Evolutionary conservation across 768 basidiomycete species (phyloP).

Genomic region (Tulasnella sp.): DNA sequence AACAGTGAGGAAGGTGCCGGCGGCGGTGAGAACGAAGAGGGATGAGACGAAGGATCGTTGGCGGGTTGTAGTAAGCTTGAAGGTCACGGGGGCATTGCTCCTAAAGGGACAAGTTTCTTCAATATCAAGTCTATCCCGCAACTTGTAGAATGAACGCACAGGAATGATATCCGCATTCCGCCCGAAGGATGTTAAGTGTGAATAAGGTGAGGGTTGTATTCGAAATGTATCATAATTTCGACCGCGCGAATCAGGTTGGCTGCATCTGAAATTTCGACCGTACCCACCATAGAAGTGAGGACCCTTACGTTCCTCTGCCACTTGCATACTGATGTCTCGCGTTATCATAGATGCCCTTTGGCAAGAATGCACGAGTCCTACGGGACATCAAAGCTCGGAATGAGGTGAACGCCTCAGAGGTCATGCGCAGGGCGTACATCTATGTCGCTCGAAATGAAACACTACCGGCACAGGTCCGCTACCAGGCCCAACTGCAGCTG

Average conservation of each 20-base stretch:
- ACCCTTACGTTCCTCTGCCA: not conserved
- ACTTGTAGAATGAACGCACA: too few species aligned
- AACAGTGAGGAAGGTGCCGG: constrained; percentile 69
- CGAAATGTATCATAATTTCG: not conserved
- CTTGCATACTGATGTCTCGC: not conserved
- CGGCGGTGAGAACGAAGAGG: constrained; percentile 70
- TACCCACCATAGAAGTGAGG: not conserved
- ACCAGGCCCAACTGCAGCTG: constrained; percentile 88
- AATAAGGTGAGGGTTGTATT: not conserved
- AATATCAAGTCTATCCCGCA: too few species aligned
- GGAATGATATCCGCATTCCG: not conserved
- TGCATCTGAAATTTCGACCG: not conserved
- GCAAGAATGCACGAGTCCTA: constrained; percentile 16
- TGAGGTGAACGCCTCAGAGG: constrained; percentile 57
- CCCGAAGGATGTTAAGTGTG: not conserved
- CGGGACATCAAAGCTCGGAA: constrained; percentile 17
- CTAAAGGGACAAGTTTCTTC: not conserved
- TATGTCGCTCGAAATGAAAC: constrained; percentile 88
- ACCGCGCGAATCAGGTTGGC: not conserved
- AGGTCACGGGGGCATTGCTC: constrained; percentile 37
- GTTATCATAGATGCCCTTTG: not conserved
- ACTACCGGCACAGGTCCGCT: constrained; percentile 77
- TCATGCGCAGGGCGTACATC: constrained; percentile 80
- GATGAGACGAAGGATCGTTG: constrained; percentile 60
- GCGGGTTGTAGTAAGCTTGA: constrained; percentile 27